phyloP scores from a whole-genome alignment of 805 yeast genomes.

The Babjeviella inositovora region DNA sequence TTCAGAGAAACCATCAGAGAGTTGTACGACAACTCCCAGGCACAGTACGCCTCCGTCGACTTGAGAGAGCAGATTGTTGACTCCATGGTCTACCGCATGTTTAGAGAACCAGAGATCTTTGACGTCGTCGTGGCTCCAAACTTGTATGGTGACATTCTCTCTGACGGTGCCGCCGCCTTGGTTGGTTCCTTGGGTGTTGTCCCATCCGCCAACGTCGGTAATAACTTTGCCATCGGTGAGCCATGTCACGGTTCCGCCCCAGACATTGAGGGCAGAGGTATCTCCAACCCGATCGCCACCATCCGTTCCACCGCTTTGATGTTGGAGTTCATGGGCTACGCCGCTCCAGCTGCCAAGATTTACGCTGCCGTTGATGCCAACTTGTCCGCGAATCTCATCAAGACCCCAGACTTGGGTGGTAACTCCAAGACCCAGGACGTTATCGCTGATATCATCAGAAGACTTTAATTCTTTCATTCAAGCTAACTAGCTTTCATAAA shows the following conservation, averaged over 20 bases:
- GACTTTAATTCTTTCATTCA: constrained; percentile 13
- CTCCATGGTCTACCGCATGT: constrained; percentile 98
- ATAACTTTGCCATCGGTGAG: constrained; percentile 91
- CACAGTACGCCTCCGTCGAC: constrained; percentile 39
- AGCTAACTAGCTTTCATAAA: neutral
- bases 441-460: constrained; percentile 59
- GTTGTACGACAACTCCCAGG: constrained; percentile 34
- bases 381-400: constrained; percentile 59
- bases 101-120: constrained; percentile 94
- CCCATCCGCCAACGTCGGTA: constrained; percentile 97
- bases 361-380: constrained; percentile 92
- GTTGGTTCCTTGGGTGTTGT: constrained; percentile 97
- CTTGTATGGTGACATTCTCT: constrained; percentile 90
- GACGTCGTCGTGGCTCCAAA: constrained; percentile 98
- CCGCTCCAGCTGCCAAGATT: constrained; percentile 81
- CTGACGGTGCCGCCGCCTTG: constrained; percentile 97
- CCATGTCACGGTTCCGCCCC: constrained; percentile 99
- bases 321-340: constrained; percentile 92
- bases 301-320: constrained; percentile 94
- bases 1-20: constrained; percentile 77
- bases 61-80: constrained; percentile 95
- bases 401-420: constrained; percentile 96
- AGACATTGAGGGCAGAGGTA: constrained; percentile 91
- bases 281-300: constrained; percentile 94
- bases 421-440: constrained; percentile 76